A percentile compares a stretch with the other conserved stretches of the same genome.
These are phyloP conservation scores for Rhodotorula paludigena DNA, from an alignment of 768 basidiomycete genomes.

Conservation along the genomic window DNA sequence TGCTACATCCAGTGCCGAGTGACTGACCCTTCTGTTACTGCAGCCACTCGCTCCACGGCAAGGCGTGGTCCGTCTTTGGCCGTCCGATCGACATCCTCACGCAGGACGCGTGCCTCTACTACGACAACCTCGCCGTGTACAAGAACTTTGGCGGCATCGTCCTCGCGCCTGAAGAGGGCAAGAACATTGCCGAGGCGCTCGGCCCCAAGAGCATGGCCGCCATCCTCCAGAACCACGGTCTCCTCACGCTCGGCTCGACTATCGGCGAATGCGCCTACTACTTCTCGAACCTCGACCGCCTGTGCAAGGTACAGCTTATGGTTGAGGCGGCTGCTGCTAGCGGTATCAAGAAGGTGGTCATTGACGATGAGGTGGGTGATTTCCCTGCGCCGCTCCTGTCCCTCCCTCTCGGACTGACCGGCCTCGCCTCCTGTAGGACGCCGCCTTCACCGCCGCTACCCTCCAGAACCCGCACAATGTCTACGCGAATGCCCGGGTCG, in stretches of 20 bases:
- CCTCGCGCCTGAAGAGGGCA: conserved; percentile 38
- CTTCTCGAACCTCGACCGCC: conserved; percentile 28
- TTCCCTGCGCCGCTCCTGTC: not conserved
- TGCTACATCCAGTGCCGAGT: no score
- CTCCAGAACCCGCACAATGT: conserved; percentile 35
- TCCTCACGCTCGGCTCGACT: conserved; percentile 32
- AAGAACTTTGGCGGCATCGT: conserved; percentile 40
- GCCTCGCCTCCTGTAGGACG: conserved; percentile 10
- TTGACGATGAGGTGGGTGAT: conserved; percentile 25
- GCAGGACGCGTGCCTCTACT: conserved; percentile 39
- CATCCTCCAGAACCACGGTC: conserved; percentile 41
- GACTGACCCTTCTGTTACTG: no score
- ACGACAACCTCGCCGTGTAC: conserved; percentile 39
- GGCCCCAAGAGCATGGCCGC: conserved; percentile 32
- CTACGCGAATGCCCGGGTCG: conserved; percentile 26
- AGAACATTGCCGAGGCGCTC: conserved; percentile 37
- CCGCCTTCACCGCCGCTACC: conserved; percentile 38
- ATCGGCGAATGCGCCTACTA: conserved; percentile 36
- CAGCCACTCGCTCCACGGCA: conserved; percentile 39
- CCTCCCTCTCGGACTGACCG: not conserved
- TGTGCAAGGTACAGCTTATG: conserved; percentile 34
- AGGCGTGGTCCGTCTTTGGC: conserved; percentile 37
- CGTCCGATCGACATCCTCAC: conserved; percentile 35
- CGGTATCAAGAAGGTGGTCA: conserved; percentile 21
- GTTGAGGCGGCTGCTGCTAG: conserved; percentile 35